A percentile compares a stretch with the other conserved stretches of the same genome.
These are phyloP conservation scores for Colletotrichum trifolii DNA, from an alignment of 2,329 filamentous ascomycete species.

Conservation along the genomic window DNA sequence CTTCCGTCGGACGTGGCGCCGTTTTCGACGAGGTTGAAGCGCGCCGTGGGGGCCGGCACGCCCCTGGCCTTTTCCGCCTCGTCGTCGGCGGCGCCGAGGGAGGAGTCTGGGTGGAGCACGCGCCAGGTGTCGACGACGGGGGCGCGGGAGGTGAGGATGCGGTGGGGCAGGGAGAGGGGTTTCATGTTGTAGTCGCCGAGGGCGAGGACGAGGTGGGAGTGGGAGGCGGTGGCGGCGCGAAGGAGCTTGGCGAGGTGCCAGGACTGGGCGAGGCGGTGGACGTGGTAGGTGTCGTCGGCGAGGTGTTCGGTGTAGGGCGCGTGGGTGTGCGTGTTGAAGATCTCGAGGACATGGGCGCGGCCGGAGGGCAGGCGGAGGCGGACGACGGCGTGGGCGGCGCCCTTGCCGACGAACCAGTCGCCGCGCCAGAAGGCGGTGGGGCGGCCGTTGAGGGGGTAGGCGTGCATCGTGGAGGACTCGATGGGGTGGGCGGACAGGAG, in stretches of 20 bases:
- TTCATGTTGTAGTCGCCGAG: conserved; percentile 97
- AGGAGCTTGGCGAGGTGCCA: conserved; percentile 96
- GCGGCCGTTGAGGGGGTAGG: conserved; percentile 90
- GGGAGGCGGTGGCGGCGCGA: conserved; percentile 76
- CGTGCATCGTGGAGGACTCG: conserved; percentile 85
- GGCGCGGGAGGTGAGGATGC: conserved; percentile 81
- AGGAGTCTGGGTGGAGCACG: conserved; percentile 83
- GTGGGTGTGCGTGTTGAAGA: conserved; percentile 88
- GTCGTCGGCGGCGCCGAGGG: conserved; percentile 78
- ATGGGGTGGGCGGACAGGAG: conserved; percentile 95
- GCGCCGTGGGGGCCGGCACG: conserved; percentile 77
- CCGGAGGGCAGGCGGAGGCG: conserved; percentile 10
- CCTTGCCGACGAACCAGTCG: conserved; percentile 97
- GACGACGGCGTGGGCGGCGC: conserved; percentile 85
- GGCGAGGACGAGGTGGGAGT: conserved; percentile 85
- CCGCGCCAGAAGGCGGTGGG: conserved; percentile 94
- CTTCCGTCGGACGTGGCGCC: conserved; percentile 88
- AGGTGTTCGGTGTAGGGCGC: conserved; percentile 83
- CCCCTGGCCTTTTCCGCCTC: conserved; percentile 73
- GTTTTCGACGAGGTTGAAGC: conserved; percentile 82
- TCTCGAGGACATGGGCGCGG: conserved; percentile 76
- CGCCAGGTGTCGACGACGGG: conserved; percentile 88
- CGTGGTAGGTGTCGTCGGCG: conserved; percentile 85
- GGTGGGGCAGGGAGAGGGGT: conserved; percentile 86
- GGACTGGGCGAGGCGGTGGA: conserved; percentile 90